phyloP scores from a whole-genome alignment of 345 rosid species.

The Salix udensis region DNA sequence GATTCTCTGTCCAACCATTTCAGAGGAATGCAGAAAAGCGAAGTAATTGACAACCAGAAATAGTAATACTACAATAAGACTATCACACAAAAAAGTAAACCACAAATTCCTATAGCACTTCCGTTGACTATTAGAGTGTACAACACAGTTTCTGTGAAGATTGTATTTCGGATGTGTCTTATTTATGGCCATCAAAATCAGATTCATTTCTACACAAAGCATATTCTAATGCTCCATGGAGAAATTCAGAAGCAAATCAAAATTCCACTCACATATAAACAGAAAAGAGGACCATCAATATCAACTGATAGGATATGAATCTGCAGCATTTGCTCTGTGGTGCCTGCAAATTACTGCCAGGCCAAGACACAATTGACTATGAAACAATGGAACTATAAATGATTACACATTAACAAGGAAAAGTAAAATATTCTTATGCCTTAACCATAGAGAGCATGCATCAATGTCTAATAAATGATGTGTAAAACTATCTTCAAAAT shows the following conservation, averaged over 20 bases:
- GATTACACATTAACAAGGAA: neutral
- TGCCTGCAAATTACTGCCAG: neutral
- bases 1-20: neutral
- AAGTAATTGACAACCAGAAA: neutral
- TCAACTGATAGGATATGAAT: neutral
- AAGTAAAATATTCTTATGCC: neutral
- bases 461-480: neutral
- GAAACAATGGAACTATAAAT: neutral
- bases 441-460: neutral
- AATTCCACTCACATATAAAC: neutral
- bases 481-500: neutral
- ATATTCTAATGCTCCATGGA: neutral
- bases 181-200: neutral
- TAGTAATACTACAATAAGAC: neutral
- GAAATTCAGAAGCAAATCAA: neutral
- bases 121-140: neutral
- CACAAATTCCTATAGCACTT: neutral
- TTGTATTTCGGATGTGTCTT: too few relatives aligned
- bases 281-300: neutral
- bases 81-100: neutral
- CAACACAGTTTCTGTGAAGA: neutral
- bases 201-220: neutral
- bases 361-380: neutral
- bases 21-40: neutral
- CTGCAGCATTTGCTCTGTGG: neutral